Evolutionary conservation across 768 basidiomycete genomes (phyloP).

Genomic region (Neoboletus subvelutipes): DNA sequence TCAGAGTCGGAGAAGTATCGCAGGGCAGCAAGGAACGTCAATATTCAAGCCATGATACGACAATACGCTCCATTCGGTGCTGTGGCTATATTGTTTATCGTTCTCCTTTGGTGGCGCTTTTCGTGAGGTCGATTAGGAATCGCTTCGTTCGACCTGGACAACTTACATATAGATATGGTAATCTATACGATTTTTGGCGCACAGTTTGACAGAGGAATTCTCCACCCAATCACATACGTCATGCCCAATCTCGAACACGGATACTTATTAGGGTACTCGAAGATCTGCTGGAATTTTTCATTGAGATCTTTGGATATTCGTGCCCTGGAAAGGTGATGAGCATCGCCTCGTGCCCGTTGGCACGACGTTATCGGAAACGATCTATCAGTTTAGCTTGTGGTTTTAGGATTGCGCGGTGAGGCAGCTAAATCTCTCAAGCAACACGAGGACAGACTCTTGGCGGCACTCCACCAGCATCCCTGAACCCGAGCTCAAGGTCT

Average conservation of each 20-base stretch:
- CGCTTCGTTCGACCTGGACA: conserved; percentile 17
- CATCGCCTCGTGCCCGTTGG: not conserved
- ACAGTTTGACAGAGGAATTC: not conserved
- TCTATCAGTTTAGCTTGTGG: not conserved
- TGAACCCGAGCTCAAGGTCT: conserved; percentile 6
- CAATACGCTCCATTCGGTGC: conserved; percentile 94
- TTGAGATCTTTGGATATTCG: not conserved
- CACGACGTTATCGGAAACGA: not conserved
- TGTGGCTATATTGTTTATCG: conserved; percentile 72
- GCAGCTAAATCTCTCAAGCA: not conserved
- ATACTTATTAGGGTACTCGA: not conserved
- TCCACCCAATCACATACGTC: not conserved
- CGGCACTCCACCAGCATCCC: not conserved
- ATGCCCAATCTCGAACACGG: not conserved
- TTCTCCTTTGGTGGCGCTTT: conserved; percentile 80
- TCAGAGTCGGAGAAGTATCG: conserved; percentile 98
- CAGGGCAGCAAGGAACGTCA: conserved; percentile 92
- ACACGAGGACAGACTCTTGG: not conserved
- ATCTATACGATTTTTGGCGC: conserved; percentile 24
- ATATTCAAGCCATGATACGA: conserved; percentile 88
- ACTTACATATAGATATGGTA: conserved; percentile 27
- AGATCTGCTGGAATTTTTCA: not conserved
- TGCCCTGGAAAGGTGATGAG: not conserved
- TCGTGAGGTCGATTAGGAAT: conserved; percentile 37
- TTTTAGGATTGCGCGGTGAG: not conserved